Conservation (phyloP, 2,329 filamentous ascomycete species). For the Neonectria neomacrospora region DNA sequence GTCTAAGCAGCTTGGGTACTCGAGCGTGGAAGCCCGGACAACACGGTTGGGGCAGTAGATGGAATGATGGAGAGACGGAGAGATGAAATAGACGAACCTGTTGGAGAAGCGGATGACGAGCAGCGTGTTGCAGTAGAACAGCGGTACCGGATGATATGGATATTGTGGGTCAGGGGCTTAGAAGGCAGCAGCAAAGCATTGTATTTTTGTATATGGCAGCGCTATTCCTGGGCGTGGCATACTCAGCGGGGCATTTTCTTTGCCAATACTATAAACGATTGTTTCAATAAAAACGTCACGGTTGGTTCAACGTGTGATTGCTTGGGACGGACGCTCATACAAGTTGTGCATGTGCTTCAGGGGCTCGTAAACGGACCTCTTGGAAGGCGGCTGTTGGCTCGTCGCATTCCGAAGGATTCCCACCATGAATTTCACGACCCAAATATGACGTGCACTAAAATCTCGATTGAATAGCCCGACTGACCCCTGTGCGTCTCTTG, state of each 20-base stretch:
- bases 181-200: constrained; percentile 21
- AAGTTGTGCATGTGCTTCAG: not conserved
- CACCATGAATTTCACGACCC: not conserved
- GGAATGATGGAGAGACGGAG: not conserved
- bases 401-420: not conserved
- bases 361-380: not conserved
- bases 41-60: constrained; percentile 44
- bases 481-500: not conserved
- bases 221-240: constrained; percentile 20
- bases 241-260: constrained; percentile 25
- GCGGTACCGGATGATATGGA: not conserved
- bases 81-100: no score
- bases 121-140: not conserved
- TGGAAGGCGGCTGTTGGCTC: not conserved
- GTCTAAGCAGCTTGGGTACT: constrained; percentile 57
- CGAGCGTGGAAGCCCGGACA: constrained; percentile 48
- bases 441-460: not conserved
- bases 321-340: no score
- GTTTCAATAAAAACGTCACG: not conserved
- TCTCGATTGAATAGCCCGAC: not conserved
- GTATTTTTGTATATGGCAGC: constrained; percentile 43
- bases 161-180: not conserved
- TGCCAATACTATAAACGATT: constrained; percentile 27
- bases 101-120: not conserved
- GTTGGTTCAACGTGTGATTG: not conserved